These are phyloP conservation scores for Nakazawaea ambrosiae DNA, from an alignment of 805 yeast species.

Conservation along the genomic window DNA sequence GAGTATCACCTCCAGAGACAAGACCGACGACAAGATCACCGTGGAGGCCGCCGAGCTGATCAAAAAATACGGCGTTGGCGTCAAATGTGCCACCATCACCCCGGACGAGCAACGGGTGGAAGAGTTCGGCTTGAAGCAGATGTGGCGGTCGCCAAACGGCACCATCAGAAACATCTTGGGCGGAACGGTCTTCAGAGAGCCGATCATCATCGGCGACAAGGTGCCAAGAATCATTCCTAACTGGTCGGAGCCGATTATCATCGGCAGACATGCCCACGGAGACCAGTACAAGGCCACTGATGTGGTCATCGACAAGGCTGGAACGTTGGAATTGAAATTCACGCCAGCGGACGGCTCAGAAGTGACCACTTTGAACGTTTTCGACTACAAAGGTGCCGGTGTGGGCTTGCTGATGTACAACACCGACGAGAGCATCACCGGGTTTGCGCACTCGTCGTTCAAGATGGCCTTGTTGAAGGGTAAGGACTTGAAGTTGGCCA, in stretches of 20 bases:
- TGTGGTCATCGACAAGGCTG: constrained; percentile 58
- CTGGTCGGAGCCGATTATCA: constrained; percentile 78
- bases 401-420: constrained; percentile 81
- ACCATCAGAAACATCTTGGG: constrained; percentile 75
- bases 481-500: constrained; percentile 60
- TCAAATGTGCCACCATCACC: constrained; percentile 81
- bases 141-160: constrained; percentile 87
- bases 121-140: constrained; percentile 65
- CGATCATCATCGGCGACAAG: constrained; percentile 65
- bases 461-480: constrained; percentile 61
- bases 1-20: constrained; percentile 60
- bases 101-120: constrained; percentile 77
- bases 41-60: constrained; percentile 73
- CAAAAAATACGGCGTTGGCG: constrained; percentile 68
- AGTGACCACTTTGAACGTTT: constrained; percentile 43
- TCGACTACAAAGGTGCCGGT: constrained; percentile 59
- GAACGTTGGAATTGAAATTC: constrained; percentile 58
- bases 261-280: constrained; percentile 83
- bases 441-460: constrained; percentile 77
- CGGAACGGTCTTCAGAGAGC: constrained; percentile 82
- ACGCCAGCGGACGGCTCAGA: constrained; percentile 56
- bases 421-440: constrained; percentile 69
- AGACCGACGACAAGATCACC: constrained; percentile 69
- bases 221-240: constrained; percentile 72
- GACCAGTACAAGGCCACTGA: constrained; percentile 83